phyloP scores from a whole-genome alignment of 176 grass and related monocot genomes.

The Bothriochloa decipiens region DNA sequence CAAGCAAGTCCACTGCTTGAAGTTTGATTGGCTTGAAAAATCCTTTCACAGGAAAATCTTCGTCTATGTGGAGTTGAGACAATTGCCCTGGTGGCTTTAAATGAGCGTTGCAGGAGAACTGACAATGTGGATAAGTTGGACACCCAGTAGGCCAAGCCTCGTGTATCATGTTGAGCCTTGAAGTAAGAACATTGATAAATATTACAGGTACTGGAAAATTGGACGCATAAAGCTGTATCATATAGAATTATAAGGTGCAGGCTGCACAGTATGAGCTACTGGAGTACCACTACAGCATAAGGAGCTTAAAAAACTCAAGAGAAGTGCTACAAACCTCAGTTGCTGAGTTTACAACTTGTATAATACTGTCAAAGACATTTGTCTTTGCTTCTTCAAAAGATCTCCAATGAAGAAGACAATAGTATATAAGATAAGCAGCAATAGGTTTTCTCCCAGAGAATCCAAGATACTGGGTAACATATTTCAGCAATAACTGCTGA shows the following conservation, averaged over 20 bases:
- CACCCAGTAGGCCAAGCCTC: constrained; percentile 73
- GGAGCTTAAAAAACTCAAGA: constrained; percentile 31
- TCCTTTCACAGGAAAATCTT: constrained; percentile 62
- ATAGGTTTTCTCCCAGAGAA: constrained; percentile 55
- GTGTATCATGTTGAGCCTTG: constrained; percentile 68
- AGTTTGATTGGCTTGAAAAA: constrained; percentile 60
- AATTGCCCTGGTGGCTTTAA: constrained; percentile 58
- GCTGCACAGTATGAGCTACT: constrained; percentile 16
- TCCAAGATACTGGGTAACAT: constrained; percentile 67
- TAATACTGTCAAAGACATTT: constrained; percentile 65
- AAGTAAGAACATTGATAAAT: constrained; percentile 57
- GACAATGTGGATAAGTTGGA: constrained; percentile 69
- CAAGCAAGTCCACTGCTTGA: constrained; percentile 62
- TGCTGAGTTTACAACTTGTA: constrained; percentile 62
- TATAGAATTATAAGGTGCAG: constrained; percentile 32
- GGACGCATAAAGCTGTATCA: constrained; percentile 39
- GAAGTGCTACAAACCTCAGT: constrained; percentile 55
- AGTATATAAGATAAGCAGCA: constrained; percentile 65
- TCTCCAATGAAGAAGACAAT: constrained; percentile 68
- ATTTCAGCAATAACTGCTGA: constrained; percentile 64
- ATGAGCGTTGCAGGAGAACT: constrained; percentile 64
- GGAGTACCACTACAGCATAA: constrained; percentile 2
- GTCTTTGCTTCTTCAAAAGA: constrained; percentile 77
- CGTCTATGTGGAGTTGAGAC: constrained; percentile 56
- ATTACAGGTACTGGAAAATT: constrained; percentile 40